Evolutionary conservation across 1,284 basidiomycete species (phyloP), one percentile per base, ranked within the genome.

Genomic region (Heimioporus punctisporus): DNA sequence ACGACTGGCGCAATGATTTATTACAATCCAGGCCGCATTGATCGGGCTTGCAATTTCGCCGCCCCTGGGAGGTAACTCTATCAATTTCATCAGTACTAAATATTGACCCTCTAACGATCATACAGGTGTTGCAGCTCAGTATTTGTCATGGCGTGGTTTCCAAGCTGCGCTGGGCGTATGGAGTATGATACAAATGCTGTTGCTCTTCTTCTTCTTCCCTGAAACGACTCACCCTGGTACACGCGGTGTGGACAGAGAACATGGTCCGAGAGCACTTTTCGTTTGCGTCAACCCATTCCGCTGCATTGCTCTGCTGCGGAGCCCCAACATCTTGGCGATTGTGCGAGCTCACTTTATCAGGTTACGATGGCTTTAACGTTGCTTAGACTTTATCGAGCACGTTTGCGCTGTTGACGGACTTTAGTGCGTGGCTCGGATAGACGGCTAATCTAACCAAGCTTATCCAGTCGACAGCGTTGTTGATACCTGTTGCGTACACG

Each of bases 121-220:
- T 52, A 26, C 19, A 71, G 83, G 83, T 39, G 26, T 75, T 23
- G 71, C 76, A 0, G 74, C 84, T 0, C 71, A 83, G 51, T 85
- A 85, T 57, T 76, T 75, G 40, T 86, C 88, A 0, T 93, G 92
- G 92, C 79, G 90, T 4, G 65, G 79, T 3, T 84, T 88, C 65
- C 90, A 93, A 68, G 71, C 72, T 30, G 63, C 71, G 0, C 57
- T 91, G 4, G 81, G 79, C 2, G 63, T 75, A 0, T 67, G 75
- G 31, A 80, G 80, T 7, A 57, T 79, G 0, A 53, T 80, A 5
- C 76, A 79, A 1, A 73, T 84, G 31, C 26, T 80, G 0, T 62
- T 80, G 12, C 75, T 86, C 31, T 64, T 74, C 9, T 50, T 82
- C 23, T 78, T 81, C 52, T 76, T 92, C 19, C 90, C 92, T 0